These are phyloP conservation scores for Fagus crenata DNA, from an alignment of 306 rosid species.

Conservation along the genomic window DNA sequence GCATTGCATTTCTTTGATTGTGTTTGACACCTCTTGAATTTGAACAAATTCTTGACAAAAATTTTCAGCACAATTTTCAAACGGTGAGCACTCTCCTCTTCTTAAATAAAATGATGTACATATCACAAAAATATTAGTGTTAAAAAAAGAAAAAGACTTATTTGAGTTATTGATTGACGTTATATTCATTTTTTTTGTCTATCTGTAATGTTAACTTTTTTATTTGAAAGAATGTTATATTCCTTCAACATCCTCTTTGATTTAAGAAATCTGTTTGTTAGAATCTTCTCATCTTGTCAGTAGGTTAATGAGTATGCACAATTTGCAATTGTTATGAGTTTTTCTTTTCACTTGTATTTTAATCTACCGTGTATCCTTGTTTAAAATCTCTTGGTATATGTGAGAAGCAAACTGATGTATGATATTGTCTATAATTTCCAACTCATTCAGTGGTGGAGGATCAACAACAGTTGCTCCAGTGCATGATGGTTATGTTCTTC, in stretches of 20 bases:
- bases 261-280: neutral
- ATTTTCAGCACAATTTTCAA: neutral
- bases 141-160: neutral
- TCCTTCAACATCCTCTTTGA: neutral
- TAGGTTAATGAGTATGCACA: neutral
- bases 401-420: conserved; percentile 32
- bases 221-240: neutral
- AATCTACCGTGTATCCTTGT: neutral
- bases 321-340: neutral
- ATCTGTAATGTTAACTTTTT: neutral
- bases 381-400: conserved; percentile 1
- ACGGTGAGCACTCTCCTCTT: too few species aligned
- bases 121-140: neutral
- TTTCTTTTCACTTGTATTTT: neutral
- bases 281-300: neutral
- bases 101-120: too few species aligned
- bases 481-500: conserved; percentile 97
- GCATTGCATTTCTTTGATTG: neutral
- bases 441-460: conserved; percentile 83
- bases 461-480: conserved; percentile 97
- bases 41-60: neutral
- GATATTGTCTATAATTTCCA: conserved; percentile 20
- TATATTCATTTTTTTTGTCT: neutral
- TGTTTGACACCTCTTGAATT: neutral
- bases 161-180: neutral